Conservation (phyloP, 345 rosid genomes). For the Excoecaria cochinchinensis region DNA sequence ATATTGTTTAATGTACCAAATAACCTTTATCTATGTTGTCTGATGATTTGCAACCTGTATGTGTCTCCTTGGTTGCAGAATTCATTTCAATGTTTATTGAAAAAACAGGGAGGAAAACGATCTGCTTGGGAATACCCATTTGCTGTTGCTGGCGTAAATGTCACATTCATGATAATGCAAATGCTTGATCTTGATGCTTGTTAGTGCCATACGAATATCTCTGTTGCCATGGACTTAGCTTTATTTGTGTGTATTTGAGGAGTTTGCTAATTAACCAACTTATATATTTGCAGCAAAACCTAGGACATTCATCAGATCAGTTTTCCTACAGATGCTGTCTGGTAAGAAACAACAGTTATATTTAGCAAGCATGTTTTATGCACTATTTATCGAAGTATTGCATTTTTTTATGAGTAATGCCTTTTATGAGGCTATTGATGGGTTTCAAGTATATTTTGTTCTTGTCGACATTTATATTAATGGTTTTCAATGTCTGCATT, state of each 20-base stretch:
- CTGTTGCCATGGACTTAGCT: neutral
- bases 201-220: slow-evolving; percentile 37
- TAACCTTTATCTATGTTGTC: neutral
- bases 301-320: slow-evolving; percentile 64
- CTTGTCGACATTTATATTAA: neutral
- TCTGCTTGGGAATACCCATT: slow-evolving; percentile 96
- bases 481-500: neutral
- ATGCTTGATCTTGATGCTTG: slow-evolving; percentile 91
- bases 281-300: slow-evolving; percentile 62
- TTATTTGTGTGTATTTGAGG: neutral
- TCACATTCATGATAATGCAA: slow-evolving; percentile 97
- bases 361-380: neutral
- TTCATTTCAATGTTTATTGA: slow-evolving; percentile 64
- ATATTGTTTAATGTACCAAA: neutral
- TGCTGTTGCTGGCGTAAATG: slow-evolving; percentile 94
- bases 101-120: slow-evolving; percentile 77
- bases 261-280: slow-evolving; percentile 18
- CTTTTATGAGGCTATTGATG: neutral
- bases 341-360: slow-evolving; percentile 38
- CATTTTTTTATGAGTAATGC: too few relatives aligned
- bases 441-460: neutral
- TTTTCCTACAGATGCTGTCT: slow-evolving; percentile 83
- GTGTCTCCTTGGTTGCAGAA: slow-evolving; percentile 38
- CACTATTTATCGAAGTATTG: neutral
- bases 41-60: neutral